phyloP scores from a whole-genome alignment of 257 asterid species.

The Solanum pinnatisectum region DNA sequence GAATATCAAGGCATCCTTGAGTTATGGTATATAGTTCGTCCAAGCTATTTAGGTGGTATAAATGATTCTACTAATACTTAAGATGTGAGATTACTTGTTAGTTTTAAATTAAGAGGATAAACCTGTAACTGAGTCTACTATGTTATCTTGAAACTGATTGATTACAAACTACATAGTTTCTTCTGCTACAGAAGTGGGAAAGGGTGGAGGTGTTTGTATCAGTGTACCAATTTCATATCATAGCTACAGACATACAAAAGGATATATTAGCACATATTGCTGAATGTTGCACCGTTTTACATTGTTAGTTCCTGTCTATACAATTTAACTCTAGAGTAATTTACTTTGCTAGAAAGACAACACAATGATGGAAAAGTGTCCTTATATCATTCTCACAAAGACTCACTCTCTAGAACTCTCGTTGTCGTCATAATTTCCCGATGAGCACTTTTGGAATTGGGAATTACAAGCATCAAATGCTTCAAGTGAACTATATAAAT shows the following conservation, averaged over 20 bases:
- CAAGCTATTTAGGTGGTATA: background rate
- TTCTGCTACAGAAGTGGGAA: background rate
- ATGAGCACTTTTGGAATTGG: background rate
- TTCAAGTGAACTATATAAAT: background rate
- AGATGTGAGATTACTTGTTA: background rate
- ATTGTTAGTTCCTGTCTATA: background rate
- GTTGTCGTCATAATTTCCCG: background rate
- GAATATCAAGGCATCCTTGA: background rate
- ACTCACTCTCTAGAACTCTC: background rate
- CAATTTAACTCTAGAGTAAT: background rate
- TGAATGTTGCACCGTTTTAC: background rate
- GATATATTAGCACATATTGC: background rate
- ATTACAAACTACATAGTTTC: background rate
- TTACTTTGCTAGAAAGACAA: background rate
- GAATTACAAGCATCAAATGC: background rate
- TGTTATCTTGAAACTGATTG: background rate
- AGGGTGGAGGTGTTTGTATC: background rate
- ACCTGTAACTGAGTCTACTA: background rate
- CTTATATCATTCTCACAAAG: background rate
- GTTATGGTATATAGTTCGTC: background rate
- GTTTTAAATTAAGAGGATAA: background rate
- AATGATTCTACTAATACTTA: background rate
- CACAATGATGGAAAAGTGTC: background rate
- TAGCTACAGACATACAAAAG: background rate
- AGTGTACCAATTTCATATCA: background rate